phyloP scores from a whole-genome alignment of 2,329 filamentous ascomycete species.

The Diaporthe citri region DNA sequence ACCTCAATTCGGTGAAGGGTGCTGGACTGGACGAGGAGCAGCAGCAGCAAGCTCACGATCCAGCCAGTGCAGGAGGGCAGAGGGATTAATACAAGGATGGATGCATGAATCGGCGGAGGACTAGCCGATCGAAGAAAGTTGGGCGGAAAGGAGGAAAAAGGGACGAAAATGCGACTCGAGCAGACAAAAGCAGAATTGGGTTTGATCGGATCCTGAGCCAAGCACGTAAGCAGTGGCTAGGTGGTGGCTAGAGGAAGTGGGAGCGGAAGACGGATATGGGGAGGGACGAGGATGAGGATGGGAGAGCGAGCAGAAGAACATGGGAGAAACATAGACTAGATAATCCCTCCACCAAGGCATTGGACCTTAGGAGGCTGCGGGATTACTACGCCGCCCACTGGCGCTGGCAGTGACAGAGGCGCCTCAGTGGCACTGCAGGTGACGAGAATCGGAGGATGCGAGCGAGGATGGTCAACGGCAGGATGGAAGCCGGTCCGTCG shows the following conservation, averaged over 20 bases:
- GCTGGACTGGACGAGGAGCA: neutral
- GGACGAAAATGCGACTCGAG: neutral
- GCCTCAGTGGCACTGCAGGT: conserved; percentile 3
- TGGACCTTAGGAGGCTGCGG: neutral
- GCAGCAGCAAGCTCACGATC: neutral
- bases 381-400: conserved; percentile 24
- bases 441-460: neutral
- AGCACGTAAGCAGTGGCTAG: neutral
- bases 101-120: conserved; percentile 23
- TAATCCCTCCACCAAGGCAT: neutral
- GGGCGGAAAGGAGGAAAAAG: neutral
- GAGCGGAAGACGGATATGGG: neutral
- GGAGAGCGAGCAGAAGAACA: neutral
- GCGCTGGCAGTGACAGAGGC: neutral
- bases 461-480: neutral
- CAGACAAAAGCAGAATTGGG: conserved; percentile 3
- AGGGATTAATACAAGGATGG: neutral
- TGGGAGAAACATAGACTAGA: neutral
- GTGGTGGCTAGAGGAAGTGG: neutral
- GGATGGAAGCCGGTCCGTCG: conserved; percentile 3
- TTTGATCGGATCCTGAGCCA: conserved; percentile 15
- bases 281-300: neutral
- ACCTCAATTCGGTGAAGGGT: conserved; percentile 14
- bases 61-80: neutral
- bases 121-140: conserved; percentile 1